Conservation (phyloP, 2,329 filamentous ascomycete genomes). For the Colletotrichum echinochloae region DNA sequence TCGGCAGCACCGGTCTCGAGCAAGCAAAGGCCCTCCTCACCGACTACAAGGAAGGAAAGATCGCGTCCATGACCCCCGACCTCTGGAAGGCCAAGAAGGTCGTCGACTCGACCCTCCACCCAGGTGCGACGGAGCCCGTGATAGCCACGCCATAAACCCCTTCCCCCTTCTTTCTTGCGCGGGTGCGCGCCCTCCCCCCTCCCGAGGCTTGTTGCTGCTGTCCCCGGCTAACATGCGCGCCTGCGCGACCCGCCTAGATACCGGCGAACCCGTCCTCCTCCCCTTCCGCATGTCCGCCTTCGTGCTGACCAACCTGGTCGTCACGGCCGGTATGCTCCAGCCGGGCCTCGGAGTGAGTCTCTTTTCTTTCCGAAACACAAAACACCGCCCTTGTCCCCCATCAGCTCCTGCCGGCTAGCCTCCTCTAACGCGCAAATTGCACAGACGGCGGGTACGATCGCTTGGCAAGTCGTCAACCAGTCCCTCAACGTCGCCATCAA, state of each 20-base stretch:
- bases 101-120: constrained; percentile 95
- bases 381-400: neutral
- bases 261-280: constrained; percentile 89
- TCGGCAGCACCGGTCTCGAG: constrained; percentile 82
- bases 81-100: constrained; percentile 97
- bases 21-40: constrained; percentile 85
- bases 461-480: constrained; percentile 97
- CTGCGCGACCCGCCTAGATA: constrained; percentile 69
- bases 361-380: neutral
- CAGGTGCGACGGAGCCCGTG: constrained; percentile 70
- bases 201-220: constrained; percentile 1
- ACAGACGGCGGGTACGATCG: constrained; percentile 83
- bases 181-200: neutral
- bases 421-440: constrained; percentile 33
- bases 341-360: constrained; percentile 78
- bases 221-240: constrained; percentile 29
- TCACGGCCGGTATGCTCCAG: constrained; percentile 97
- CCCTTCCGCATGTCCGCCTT: constrained; percentile 99
- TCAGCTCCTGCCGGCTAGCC: constrained; percentile 6
- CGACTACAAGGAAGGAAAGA: constrained; percentile 87
- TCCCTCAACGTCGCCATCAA: constrained; percentile 99
- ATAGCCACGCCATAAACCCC: neutral
- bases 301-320: constrained; percentile 91
- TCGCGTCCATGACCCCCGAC: constrained; percentile 85
- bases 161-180: neutral